Evolutionary conservation across 495 filamentous ascomycete species (phyloP).

Genomic region (Lepidopterella palustris): DNA sequence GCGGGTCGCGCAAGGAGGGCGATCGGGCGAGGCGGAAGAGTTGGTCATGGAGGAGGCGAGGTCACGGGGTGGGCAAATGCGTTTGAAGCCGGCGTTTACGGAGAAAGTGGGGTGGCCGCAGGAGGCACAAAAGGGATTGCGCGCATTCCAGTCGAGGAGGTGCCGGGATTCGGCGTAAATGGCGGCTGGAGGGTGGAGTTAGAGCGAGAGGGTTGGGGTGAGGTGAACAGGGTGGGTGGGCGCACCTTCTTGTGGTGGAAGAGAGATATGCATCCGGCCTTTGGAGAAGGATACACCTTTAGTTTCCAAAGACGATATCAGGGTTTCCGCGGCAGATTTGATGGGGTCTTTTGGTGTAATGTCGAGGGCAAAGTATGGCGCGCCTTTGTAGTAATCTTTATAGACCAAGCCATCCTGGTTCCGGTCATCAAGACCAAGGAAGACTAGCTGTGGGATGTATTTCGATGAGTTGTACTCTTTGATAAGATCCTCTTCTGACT

Average conservation of each 20-base stretch:
- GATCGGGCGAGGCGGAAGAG: conserved; percentile 33
- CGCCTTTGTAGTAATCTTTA: conserved; percentile 60
- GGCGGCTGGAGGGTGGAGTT: conserved; percentile 53
- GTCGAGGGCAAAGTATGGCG: conserved; percentile 83
- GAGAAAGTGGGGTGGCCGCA: conserved; percentile 82
- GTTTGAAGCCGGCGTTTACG: conserved; percentile 84
- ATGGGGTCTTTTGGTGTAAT: conserved; percentile 64
- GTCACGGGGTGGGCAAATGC: conserved; percentile 80
- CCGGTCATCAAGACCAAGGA: conserved; percentile 78
- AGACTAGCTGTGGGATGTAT: conserved; percentile 64
- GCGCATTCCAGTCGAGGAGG: conserved; percentile 88
- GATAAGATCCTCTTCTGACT: conserved; percentile 66
- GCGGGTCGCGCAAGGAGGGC: conserved; percentile 65
- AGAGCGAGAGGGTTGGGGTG: conserved; percentile 7
- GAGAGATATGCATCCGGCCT: conserved; percentile 50
- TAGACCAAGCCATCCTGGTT: conserved; percentile 44
- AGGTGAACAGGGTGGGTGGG: background rate
- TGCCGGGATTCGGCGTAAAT: conserved; percentile 87
- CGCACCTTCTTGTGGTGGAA: conserved; percentile 56
- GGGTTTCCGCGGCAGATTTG: conserved; percentile 43
- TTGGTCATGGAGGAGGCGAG: conserved; percentile 40
- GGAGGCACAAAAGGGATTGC: conserved; percentile 84
- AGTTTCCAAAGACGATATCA: conserved; percentile 52
- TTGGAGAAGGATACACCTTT: conserved; percentile 55
- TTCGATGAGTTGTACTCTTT: conserved; percentile 64